These are phyloP conservation scores for Eucalyptus viminalis DNA, from an alignment of 345 rosid species.

Conservation along the genomic window DNA sequence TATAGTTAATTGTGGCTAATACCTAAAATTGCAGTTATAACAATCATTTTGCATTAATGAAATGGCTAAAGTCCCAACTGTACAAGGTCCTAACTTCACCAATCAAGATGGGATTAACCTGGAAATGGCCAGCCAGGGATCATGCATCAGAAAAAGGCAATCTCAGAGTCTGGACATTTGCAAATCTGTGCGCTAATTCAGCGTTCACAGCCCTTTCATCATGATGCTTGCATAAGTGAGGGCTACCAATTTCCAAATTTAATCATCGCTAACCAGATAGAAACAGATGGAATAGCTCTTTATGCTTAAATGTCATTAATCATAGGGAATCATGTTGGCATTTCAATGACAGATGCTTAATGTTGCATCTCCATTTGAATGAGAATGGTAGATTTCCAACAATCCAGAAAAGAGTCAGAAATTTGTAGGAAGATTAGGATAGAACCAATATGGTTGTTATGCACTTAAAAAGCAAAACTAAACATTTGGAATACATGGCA, in stretches of 20 bases:
- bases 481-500: neutral
- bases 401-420: neutral
- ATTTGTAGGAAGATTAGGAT: neutral
- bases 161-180: neutral
- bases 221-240: neutral
- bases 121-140: neutral
- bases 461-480: neutral
- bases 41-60: neutral
- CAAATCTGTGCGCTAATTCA: neutral
- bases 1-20: neutral
- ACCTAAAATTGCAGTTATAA: neutral
- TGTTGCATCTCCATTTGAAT: neutral
- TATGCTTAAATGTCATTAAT: neutral
- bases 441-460: neutral
- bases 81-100: neutral
- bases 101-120: neutral
- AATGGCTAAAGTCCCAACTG: neutral
- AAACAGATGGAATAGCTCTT: neutral
- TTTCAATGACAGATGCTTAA: neutral
- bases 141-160: neutral
- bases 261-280: neutral
- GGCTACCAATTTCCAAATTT: neutral
- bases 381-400: neutral
- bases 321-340: neutral
- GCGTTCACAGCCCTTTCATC: neutral